Evolutionary conservation across 768 basidiomycete species (phyloP).

Genomic region (Neoboletus subvelutipes): DNA sequence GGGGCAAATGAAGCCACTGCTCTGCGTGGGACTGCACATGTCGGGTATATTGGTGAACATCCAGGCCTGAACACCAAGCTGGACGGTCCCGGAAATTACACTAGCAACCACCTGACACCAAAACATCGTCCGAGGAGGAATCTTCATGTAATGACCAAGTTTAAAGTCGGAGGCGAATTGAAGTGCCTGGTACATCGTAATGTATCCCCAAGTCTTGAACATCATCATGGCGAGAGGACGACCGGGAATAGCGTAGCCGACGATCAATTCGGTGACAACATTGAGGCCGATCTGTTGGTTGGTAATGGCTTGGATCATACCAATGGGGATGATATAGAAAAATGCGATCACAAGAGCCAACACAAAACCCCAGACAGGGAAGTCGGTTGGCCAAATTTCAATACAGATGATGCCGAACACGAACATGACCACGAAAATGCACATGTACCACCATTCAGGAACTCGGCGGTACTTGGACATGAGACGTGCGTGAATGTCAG

Average conservation of each 20-base stretch:
- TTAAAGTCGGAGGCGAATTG: slow-evolving; percentile 75
- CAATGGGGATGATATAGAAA: slow-evolving; percentile 75
- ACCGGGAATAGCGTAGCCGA: slow-evolving; percentile 57
- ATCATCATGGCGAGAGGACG: slow-evolving; percentile 77
- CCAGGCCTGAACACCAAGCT: slow-evolving; percentile 66
- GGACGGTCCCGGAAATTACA: slow-evolving; percentile 61
- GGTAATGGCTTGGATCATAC: slow-evolving; percentile 75
- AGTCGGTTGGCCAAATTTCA: slow-evolving; percentile 59
- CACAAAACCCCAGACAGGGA: slow-evolving; percentile 45
- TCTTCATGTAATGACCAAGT: slow-evolving; percentile 72
- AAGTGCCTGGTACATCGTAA: slow-evolving; percentile 64
- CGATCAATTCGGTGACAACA: slow-evolving; percentile 73
- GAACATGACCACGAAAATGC: slow-evolving; percentile 48
- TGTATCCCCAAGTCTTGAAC: slow-evolving; percentile 72
- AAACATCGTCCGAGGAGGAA: slow-evolving; percentile 68
- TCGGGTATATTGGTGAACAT: slow-evolving; percentile 43
- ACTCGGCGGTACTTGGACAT: slow-evolving; percentile 59
- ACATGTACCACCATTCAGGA: slow-evolving; percentile 60
- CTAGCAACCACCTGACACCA: slow-evolving; percentile 65
- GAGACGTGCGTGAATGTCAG: slow-evolving; percentile 60
- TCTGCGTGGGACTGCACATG: slow-evolving; percentile 29
- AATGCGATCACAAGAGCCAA: slow-evolving; percentile 43
- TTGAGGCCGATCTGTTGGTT: slow-evolving; percentile 72
- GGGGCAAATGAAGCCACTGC: slow-evolving; percentile 30
- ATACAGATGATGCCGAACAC: slow-evolving; percentile 61